Base-by-base conservation (phyloP, 202 grass and related monocot species). In the Schoenoplectus tabernaemontani region DNA sequence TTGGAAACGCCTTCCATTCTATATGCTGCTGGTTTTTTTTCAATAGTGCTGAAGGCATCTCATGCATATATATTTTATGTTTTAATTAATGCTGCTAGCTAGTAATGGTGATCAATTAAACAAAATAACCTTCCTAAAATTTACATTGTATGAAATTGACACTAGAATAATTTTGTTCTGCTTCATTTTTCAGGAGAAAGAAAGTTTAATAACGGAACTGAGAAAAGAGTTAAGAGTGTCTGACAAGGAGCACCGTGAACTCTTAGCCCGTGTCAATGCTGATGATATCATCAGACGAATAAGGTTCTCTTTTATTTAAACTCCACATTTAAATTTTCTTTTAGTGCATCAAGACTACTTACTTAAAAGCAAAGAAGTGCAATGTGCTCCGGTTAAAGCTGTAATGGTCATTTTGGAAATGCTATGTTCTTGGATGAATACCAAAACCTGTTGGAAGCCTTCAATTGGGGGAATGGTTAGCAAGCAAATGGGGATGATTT, bases 201-300 rank as follows among this genome's bases (percentile, higher is more conserved):
- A 97, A 86, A 69, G 93, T 83, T 84, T 97, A 42, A 97, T 97
- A 76, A 97, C 93, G 5, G 93, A 97, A 84, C 85, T 97, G 41
- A 93, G 93, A 60, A 97, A 97, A 67, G 93, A 97, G 81, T 84
- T 97, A 59, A 89, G 93, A 78, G 93, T 97, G 58, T 93, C 93
- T 37, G 90, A 97, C 43, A 85, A 93, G 67, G 90, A 91, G 47
- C 93, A 97, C 36, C 87, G 93, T 64, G 90, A 93, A 76, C 79
- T 97, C 17, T 82, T 97, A 72, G 92, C 84, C 71, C 90, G 85
- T 57, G 93, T 97, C 13, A 97, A 97, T 82, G 80, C 82, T 57
- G 90, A 97, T 90, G 87, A 93, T 83, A 89, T 93, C 80, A 97
- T 97, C 48, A 67, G 85, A 24, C 87, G 83, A 83, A 93, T 97